Conservation (phyloP, 495 filamentous ascomycete genomes). For the Bathelium albidoporum region DNA sequence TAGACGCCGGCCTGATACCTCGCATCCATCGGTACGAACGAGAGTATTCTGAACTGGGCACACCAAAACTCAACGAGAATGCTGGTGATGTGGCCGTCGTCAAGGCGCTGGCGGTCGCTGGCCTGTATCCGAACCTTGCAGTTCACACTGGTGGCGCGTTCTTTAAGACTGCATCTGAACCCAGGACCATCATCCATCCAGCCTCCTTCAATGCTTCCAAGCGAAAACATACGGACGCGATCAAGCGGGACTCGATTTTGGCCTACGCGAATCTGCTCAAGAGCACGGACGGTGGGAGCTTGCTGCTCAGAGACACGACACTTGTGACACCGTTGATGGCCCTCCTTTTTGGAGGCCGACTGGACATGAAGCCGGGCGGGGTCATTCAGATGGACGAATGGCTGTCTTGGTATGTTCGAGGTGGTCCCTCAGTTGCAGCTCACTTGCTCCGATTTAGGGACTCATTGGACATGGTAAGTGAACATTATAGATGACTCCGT, state of each 20-base stretch:
- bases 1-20: slow-evolving; percentile 36
- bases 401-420: slow-evolving; percentile 35
- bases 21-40: slow-evolving; percentile 19
- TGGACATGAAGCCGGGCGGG: slow-evolving; percentile 21
- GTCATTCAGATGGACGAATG: slow-evolving; percentile 40
- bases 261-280: slow-evolving; percentile 32
- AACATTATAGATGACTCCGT: slow-evolving; percentile 5
- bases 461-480: slow-evolving; percentile 27
- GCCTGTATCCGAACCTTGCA: slow-evolving; percentile 42
- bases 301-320: slow-evolving; percentile 39
- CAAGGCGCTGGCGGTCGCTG: slow-evolving; percentile 40
- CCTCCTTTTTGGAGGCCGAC: slow-evolving; percentile 41
- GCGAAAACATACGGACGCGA: not conserved
- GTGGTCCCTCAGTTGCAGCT: slow-evolving; percentile 26
- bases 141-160: slow-evolving; percentile 27
- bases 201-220: slow-evolving; percentile 29
- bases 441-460: slow-evolving; percentile 38
- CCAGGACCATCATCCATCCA: slow-evolving; percentile 36
- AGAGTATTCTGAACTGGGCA: slow-evolving; percentile 32
- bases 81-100: slow-evolving; percentile 38
- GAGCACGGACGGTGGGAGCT: slow-evolving; percentile 34
- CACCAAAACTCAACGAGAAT: slow-evolving; percentile 40
- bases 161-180: slow-evolving; percentile 33
- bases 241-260: slow-evolving; percentile 24
- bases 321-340: slow-evolving; percentile 37